Evolutionary conservation across 1,284 basidiomycete species (phyloP).

Genomic region (Malassezia slooffiae): DNA sequence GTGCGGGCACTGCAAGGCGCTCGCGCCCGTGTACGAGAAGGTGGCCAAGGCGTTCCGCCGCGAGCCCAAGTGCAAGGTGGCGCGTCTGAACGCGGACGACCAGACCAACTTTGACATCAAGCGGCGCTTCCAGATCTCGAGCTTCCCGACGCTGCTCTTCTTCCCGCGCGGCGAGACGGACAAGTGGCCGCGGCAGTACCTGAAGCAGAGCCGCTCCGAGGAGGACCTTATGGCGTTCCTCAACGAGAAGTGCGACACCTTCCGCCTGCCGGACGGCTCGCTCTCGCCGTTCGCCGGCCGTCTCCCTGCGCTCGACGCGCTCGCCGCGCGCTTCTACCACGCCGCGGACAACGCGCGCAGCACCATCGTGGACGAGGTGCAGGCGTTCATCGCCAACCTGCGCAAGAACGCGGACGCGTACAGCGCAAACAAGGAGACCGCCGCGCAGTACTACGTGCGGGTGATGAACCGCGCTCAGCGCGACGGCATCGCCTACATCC

Average conservation of each 20-base stretch:
- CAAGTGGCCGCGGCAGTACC: slow-evolving; percentile 58
- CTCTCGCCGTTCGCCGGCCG: slow-evolving; percentile 73
- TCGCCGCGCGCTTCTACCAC: slow-evolving; percentile 67
- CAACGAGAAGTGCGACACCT: slow-evolving; percentile 79
- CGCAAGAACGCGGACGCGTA: slow-evolving; percentile 22
- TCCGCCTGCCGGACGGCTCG: slow-evolving; percentile 68
- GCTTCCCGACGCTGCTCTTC: slow-evolving; percentile 77
- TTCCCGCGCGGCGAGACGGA: slow-evolving; percentile 61
- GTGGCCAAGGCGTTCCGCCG: slow-evolving; percentile 67
- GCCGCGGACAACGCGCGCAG: slow-evolving; percentile 53
- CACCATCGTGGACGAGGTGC: slow-evolving; percentile 55
- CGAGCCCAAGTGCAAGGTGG: slow-evolving; percentile 75
- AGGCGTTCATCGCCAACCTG: slow-evolving; percentile 43
- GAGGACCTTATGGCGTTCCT: slow-evolving; percentile 56
- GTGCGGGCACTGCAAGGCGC: slow-evolving; percentile 64
- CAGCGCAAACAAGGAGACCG: slow-evolving; percentile 34
- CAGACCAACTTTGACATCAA: slow-evolving; percentile 65
- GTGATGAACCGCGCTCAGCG: slow-evolving; percentile 79
- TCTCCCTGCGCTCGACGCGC: slow-evolving; percentile 61
- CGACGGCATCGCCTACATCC: slow-evolving; percentile 61
- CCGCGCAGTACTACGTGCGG: slow-evolving; percentile 66
- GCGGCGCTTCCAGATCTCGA: slow-evolving; percentile 58
- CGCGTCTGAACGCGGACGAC: slow-evolving; percentile 81
- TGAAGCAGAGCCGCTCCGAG: slow-evolving; percentile 58
- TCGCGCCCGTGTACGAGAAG: slow-evolving; percentile 78